phyloP scores from a whole-genome alignment of 1,139 yeast genomes.

The Candida albicans region DNA sequence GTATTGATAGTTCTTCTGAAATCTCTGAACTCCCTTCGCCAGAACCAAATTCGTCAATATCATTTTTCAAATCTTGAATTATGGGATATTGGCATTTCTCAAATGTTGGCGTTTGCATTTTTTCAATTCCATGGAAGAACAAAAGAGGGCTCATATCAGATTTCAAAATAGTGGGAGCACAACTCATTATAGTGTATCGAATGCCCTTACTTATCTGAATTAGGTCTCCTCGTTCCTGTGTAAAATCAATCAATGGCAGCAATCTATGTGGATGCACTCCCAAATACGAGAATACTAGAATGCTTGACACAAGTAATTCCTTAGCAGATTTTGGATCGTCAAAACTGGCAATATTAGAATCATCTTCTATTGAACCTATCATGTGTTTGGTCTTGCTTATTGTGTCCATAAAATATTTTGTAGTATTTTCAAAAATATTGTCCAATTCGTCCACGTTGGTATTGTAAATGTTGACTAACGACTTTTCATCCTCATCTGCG shows the following conservation, averaged over 20 bases:
- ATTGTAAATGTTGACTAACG: not conserved
- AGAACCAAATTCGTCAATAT: constrained; percentile 10
- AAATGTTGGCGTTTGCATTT: constrained; percentile 9
- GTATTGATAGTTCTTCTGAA: not conserved
- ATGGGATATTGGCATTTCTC: constrained; percentile 18
- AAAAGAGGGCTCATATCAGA: constrained; percentile 19
- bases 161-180: constrained; percentile 15
- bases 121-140: constrained; percentile 11
- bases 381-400: constrained; percentile 11
- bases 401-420: constrained; percentile 24
- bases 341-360: not conserved
- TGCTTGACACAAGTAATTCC: constrained; percentile 24
- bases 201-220: constrained; percentile 23
- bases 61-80: constrained; percentile 16
- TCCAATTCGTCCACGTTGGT: not conserved
- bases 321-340: constrained; percentile 17
- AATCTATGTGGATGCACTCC: constrained; percentile 33
- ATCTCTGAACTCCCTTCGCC: constrained; percentile 12
- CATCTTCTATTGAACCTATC: not conserved
- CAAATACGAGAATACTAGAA: constrained; percentile 27
- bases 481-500: not conserved
- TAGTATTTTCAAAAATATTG: constrained; percentile 18
- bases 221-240: constrained; percentile 18
- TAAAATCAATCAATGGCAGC: constrained; percentile 28
- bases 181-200: constrained; percentile 14